These are phyloP conservation scores for Cystobasidiaceae sp. DNA, from an alignment of 1,284 basidiomycete genomes.

Conservation along the genomic window DNA sequence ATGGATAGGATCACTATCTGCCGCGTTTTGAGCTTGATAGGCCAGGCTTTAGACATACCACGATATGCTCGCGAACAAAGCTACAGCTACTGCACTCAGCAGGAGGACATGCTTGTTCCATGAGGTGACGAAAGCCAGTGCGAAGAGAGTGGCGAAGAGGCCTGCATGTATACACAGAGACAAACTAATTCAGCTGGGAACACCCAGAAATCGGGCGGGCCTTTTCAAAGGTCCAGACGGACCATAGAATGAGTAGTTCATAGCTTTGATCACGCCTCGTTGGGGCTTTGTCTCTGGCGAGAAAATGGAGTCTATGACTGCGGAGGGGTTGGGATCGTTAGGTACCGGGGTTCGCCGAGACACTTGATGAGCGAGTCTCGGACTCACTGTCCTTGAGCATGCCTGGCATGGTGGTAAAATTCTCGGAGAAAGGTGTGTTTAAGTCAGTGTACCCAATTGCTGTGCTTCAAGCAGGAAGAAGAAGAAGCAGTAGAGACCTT, in stretches of 20 bases:
- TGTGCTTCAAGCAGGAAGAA: background rate
- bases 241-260: slow-evolving; percentile 32
- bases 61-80: slow-evolving; percentile 13
- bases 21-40: background rate
- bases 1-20: background rate
- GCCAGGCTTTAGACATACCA: slow-evolving; percentile 3
- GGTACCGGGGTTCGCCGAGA: too few species aligned
- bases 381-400: slow-evolving; percentile 11
- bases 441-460: background rate
- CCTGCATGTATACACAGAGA: background rate
- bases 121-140: slow-evolving; percentile 8
- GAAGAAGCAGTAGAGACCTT: background rate
- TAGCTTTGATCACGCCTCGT: slow-evolving; percentile 19
- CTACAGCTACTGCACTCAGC: slow-evolving; percentile 5
- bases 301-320: slow-evolving; percentile 32
- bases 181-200: background rate
- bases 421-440: background rate
- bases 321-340: background rate
- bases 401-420: background rate
- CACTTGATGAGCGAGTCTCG: too few species aligned
- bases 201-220: background rate
- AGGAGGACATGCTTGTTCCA: slow-evolving; percentile 30
- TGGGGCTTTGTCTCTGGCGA: slow-evolving; percentile 29
- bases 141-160: slow-evolving; percentile 27
- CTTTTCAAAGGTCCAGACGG: background rate